Conservation (phyloP, 2,329 filamentous ascomycete species). For the Reticulascus tulasneorum region DNA sequence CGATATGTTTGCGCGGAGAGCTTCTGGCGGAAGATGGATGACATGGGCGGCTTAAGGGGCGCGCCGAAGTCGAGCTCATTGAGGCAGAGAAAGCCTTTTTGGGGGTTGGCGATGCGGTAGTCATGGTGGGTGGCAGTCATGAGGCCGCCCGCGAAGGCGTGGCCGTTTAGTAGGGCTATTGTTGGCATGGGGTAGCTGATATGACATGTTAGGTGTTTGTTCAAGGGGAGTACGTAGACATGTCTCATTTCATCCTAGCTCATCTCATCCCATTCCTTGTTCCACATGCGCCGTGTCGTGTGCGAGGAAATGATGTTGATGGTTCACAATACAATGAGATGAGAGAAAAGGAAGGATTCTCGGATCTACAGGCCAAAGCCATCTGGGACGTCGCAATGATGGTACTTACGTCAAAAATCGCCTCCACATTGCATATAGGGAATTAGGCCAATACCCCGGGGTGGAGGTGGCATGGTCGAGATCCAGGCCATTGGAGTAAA, state of each 20-base stretch:
- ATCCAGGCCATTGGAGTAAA: conserved; percentile 82
- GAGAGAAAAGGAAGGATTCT: background rate
- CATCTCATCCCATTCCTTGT: no score
- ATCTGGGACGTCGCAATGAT: background rate
- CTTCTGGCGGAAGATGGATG: conserved; percentile 70
- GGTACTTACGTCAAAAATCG: no score
- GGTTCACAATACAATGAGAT: conserved; percentile 24
- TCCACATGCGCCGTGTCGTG: no score
- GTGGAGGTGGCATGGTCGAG: conserved; percentile 60
- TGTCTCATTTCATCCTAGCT: no score
- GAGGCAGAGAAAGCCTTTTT: conserved; percentile 69
- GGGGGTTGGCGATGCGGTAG: conserved; percentile 72
- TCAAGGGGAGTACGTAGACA: no score
- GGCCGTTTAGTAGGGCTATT: conserved; percentile 72
- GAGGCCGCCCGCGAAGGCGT: conserved; percentile 77
- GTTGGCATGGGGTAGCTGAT: conserved; percentile 79
- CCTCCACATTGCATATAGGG: conserved; percentile 62
- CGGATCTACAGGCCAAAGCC: background rate
- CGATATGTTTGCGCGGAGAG: conserved; percentile 53
- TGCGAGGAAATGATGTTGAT: no score
- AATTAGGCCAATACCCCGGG: conserved; percentile 56
- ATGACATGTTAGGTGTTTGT: no score
- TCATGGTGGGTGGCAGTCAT: conserved; percentile 81
- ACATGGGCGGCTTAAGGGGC: conserved; percentile 71
- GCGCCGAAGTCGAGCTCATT: conserved; percentile 81